Evolutionary conservation across 495 filamentous ascomycete genomes (phyloP).

Genomic region (Aspergillus olivimuriae): DNA sequence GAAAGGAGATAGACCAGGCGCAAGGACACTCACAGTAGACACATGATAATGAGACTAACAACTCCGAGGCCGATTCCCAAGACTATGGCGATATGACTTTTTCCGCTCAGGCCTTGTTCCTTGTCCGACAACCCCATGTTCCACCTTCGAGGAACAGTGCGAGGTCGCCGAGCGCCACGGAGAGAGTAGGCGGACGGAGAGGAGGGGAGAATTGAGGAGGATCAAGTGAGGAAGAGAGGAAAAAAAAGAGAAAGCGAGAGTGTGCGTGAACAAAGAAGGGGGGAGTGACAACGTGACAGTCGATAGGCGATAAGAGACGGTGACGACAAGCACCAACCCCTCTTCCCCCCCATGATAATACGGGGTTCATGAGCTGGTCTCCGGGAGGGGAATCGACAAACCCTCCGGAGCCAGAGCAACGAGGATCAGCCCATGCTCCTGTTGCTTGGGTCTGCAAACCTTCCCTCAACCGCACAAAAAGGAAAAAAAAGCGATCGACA

Average conservation of each 20-base stretch:
- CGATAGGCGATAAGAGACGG: not conserved
- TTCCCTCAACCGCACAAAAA: no score
- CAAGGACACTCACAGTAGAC: slow-evolving; percentile 27
- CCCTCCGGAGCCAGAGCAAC: not conserved
- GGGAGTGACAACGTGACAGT: not conserved
- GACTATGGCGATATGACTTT: slow-evolving; percentile 33
- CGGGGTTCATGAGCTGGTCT: not conserved
- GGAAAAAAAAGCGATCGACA: not conserved
- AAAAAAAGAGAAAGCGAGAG: slow-evolving; percentile 1
- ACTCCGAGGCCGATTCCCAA: slow-evolving; percentile 36
- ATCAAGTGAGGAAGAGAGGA: not conserved
- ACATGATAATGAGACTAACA: slow-evolving; percentile 28
- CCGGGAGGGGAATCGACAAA: no score
- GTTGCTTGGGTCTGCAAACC: not conserved
- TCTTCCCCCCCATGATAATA: no score
- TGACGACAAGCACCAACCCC: not conserved
- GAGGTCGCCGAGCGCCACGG: slow-evolving; percentile 2
- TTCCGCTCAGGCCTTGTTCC: slow-evolving; percentile 13
- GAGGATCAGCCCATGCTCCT: not conserved
- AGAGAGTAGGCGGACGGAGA: not conserved
- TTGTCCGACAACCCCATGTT: slow-evolving; percentile 15
- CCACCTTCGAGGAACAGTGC: slow-evolving; percentile 9
- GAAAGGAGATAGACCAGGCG: not conserved
- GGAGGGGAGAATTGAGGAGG: not conserved
- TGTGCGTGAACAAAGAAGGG: not conserved